phyloP scores from a whole-genome alignment of 1,284 basidiomycete genomes.

The Phylloboletellus chloephorus region DNA sequence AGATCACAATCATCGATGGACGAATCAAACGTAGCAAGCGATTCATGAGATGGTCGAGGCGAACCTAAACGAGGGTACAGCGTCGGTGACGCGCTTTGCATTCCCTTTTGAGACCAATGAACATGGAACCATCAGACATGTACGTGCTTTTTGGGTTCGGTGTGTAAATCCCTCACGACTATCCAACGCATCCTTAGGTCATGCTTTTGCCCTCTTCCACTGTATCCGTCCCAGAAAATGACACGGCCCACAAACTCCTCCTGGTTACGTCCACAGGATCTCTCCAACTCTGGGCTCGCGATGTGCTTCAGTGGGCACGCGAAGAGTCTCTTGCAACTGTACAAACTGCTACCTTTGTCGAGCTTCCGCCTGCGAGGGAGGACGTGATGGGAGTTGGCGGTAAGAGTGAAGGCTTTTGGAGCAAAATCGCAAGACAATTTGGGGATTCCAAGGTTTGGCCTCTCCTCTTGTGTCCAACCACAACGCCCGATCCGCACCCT shows the following conservation, averaged over 20 bases:
- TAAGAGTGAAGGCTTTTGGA: conserved; percentile 46
- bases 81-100: conserved; percentile 55
- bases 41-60: conserved; percentile 57
- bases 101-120: conserved; percentile 68
- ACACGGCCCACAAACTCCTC: conserved; percentile 41
- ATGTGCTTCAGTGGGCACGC: conserved; percentile 66
- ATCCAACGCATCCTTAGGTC: conserved; percentile 40
- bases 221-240: conserved; percentile 30
- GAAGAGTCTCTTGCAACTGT: conserved; percentile 79
- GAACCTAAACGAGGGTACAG: conserved; percentile 50
- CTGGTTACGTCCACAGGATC: conserved; percentile 76
- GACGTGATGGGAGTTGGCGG: conserved; percentile 4
- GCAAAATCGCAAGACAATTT: conserved; percentile 57
- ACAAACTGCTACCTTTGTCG: conserved; percentile 64
- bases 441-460: conserved; percentile 53
- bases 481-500: not conserved
- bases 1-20: not conserved
- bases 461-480: not conserved
- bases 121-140: conserved; percentile 72
- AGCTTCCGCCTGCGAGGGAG: conserved; percentile 59
- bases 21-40: conserved; percentile 35
- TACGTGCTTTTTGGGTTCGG: conserved; percentile 33
- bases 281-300: conserved; percentile 70
- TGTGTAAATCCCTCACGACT: too few relatives aligned
- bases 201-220: conserved; percentile 47